phyloP scores from a whole-genome alignment of 2,329 filamentous ascomycete genomes.

The Fusarium multiceps region DNA sequence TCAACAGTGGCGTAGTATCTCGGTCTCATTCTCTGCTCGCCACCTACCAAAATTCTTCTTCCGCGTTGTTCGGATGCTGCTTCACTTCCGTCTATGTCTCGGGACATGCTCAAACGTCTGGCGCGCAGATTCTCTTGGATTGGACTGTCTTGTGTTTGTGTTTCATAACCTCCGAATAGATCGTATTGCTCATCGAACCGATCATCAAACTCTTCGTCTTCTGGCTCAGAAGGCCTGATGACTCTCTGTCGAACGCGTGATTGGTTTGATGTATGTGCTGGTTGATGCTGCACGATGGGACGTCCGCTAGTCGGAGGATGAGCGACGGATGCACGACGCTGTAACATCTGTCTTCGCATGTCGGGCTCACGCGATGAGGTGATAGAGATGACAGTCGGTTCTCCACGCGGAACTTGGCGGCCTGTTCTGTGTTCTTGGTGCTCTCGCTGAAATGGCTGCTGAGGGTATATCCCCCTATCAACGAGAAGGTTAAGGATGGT shows the following conservation, averaged over 20 bases:
- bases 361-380: neutral
- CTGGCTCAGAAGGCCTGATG: neutral
- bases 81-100: neutral
- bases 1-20: neutral
- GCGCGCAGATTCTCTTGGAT: neutral
- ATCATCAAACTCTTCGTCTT: neutral
- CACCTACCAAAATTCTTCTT: neutral
- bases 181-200: neutral
- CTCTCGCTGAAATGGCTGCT: fast-evolving
- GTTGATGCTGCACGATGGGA: neutral
- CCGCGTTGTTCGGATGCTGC: neutral
- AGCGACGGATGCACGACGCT: neutral
- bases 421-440: neutral
- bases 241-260: neutral
- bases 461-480: neutral
- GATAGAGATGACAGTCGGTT: neutral
- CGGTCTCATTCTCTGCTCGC: constrained; percentile 5
- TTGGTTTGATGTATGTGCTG: constrained; percentile 1
- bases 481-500: constrained; percentile 4
- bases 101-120: neutral
- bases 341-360: neutral
- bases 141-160: neutral
- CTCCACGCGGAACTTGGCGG: neutral
- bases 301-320: neutral
- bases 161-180: neutral